Evolutionary conservation across 2,329 filamentous ascomycete species (phyloP), one percentile per base, ranked within the genome.

Genomic region (Leptosphaerulina australis): DNA sequence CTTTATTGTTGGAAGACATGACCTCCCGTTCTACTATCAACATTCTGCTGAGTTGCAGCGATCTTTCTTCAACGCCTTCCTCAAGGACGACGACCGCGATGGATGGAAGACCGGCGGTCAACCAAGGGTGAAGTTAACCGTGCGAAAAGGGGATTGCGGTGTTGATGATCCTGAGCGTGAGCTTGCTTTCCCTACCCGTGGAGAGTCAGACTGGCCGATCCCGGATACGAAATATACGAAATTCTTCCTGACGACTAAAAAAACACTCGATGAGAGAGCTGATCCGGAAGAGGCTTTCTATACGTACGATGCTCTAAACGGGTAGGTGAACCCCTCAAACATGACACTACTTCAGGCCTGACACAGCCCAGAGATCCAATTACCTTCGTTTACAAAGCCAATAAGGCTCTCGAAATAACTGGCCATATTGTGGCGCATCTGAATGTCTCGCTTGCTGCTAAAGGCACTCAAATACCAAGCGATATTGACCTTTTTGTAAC

Each of bases 351-450:
- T n/a, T 6, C 6, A n/a, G 29, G 11, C 11, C 29, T 17, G 12
- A n/a, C n/a, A 31, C 5, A 6, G n/a, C 7, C 5, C 29, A n/a
- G 29, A n/a, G 15, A 31, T n/a, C 15, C 12, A 17, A 5, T 31
- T 17, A 31, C 11, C 5, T 15, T 17, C 21, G 12, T 14, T 6
- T 21, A 22, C 11, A 44, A 14, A 3, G 8, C 17, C 7, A 9
- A 33, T 10, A 43, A 71, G 3, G 83, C 87, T 58, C 85, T 79
- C 0, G 86, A 88, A 62, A 81, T 89, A 41, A 88, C 86, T 0
- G 86, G 86, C 0, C 83, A 88, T 59, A 71, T 87, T 20, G 74
- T 81, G 0, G 83, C 83, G 0, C 83, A 82, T 54, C 72, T 88
- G 3, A 81, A 82, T 50, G 79, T 87, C 0, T 86, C 84, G 0